Evolutionary conservation across 2,329 filamentous ascomycete genomes (phyloP), one percentile per base, ranked within the genome.

Genomic region (Atkinsonella texensis): DNA sequence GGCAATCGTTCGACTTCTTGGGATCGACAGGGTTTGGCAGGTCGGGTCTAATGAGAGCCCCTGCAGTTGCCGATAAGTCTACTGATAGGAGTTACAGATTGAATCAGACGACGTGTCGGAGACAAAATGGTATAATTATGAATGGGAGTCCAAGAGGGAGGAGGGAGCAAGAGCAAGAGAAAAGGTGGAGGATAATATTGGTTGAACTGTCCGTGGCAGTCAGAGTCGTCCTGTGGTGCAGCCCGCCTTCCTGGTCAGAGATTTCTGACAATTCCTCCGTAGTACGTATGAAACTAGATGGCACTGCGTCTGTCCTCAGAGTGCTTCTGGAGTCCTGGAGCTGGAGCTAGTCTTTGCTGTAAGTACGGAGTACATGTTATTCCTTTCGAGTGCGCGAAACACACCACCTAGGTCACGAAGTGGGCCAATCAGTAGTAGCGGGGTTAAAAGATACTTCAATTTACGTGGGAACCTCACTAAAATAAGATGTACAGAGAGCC

Each of bases 1-100:
- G 43, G 46, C 23, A 46, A 47, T 54, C 52, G 47, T 50, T 52
- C 50, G 52, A 52, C 50, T 47, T 10, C 33, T 47, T 23, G 40
- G 20, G 38, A 23, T 15, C 23, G 52, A 46, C 49, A 46, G 50
- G 52, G 50, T 50, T 50, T n/a, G 38, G 48, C 50, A 11, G 42
- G 28, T 23, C 23, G 17, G 46, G 32, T 47, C 52, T 28, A 54
- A 50, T 54, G 43, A 20, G 50, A 32, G 23, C 8, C 33, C 47
- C 40, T 52, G 50, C 43, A 49, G 40, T 32, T 18, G 28, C 35
- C 43, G 39, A 39, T n/a, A 49, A 28, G 44, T 50, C 46, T 50
- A 43, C 49, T 48, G 50, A 46, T 40, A 46, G 20, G 38, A 31
- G 38, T 33, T 43, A 46, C 50, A 44, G 52, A 28, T 18, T 18